Evolutionary conservation across 2,329 filamentous ascomycete species (phyloP).

Genomic region (Cladosporium oxysporum): DNA sequence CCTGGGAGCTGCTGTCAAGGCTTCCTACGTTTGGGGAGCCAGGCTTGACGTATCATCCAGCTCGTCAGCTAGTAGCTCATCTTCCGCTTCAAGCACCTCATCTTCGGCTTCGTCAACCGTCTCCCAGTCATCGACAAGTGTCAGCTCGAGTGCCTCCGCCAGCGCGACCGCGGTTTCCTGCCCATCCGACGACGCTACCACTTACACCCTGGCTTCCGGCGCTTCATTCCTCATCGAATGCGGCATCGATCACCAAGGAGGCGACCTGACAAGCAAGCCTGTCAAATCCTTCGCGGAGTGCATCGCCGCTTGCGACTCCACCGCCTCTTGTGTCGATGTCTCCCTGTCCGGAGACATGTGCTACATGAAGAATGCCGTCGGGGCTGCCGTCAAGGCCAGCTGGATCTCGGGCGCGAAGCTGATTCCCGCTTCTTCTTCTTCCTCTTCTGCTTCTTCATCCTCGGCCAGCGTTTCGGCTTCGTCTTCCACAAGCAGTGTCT

Average conservation of each 20-base stretch:
- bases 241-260: constrained; percentile 29
- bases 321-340: constrained; percentile 19
- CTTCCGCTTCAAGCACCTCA: neutral
- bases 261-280: constrained; percentile 20
- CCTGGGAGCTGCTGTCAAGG: constrained; percentile 25
- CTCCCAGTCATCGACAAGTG: neutral
- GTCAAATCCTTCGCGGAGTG: constrained; percentile 20
- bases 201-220: constrained; percentile 22
- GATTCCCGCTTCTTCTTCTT: constrained; percentile 11
- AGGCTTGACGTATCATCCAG: constrained; percentile 24
- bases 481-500: neutral
- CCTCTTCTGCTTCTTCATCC: neutral
- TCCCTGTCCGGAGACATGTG: constrained; percentile 6
- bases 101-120: neutral
- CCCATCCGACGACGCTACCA: constrained; percentile 23
- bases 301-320: constrained; percentile 22
- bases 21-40: constrained; percentile 29
- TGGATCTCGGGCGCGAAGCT: constrained; percentile 34
- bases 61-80: neutral
- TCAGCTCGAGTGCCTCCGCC: constrained; percentile 4
- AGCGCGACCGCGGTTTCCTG: constrained; percentile 19
- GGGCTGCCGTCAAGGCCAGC: constrained; percentile 24
- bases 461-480: neutral
- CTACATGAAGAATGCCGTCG: constrained; percentile 34
- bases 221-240: constrained; percentile 30